Percentiles rank a stretch among this genome's conserved stretches.
These are phyloP conservation scores for Mitragyna speciosa DNA, from an alignment of 257 asterid species.

Conservation along the genomic window DNA sequence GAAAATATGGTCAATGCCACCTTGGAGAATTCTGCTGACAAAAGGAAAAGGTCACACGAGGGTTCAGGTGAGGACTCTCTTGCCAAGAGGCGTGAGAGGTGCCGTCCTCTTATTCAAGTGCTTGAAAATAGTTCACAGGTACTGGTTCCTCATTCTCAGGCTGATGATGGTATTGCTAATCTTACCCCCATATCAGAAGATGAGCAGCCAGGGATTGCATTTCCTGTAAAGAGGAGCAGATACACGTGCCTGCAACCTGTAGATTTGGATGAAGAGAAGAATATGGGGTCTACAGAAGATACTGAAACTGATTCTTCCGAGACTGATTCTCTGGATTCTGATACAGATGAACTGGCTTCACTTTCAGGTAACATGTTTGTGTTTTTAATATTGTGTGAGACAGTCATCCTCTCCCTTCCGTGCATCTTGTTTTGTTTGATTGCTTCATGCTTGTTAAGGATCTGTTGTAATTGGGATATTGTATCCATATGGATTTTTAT, in stretches of 20 bases:
- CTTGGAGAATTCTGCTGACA: slow-evolving; percentile 22
- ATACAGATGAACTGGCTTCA: slow-evolving; percentile 64
- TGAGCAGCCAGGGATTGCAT: slow-evolving; percentile 50
- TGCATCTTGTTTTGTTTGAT: background rate
- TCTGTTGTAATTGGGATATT: slow-evolving; percentile 4
- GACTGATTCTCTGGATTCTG: slow-evolving; percentile 79
- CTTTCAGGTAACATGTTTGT: slow-evolving; percentile 64
- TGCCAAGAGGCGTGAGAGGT: slow-evolving; percentile 39
- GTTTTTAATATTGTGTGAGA: background rate
- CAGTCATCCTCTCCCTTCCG: background rate
- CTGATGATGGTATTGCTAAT: slow-evolving; percentile 38
- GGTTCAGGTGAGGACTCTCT: slow-evolving; percentile 31
- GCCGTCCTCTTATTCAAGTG: slow-evolving; percentile 32
- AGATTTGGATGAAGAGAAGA: slow-evolving; percentile 56
- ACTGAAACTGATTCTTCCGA: slow-evolving; percentile 95
- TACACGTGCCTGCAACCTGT: slow-evolving; percentile 39
- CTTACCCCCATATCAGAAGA: slow-evolving; percentile 48
- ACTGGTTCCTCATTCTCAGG: slow-evolving; percentile 34
- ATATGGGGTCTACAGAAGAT: slow-evolving; percentile 75
- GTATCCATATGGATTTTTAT: background rate
- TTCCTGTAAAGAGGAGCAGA: slow-evolving; percentile 56
- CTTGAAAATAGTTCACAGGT: slow-evolving; percentile 37
- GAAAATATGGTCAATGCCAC: slow-evolving; percentile 24
- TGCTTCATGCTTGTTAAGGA: background rate
- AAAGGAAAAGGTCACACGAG: slow-evolving; percentile 30